Base-by-base conservation (phyloP, 2,329 filamentous ascomycete species). In the Fusarium sp. region DNA sequence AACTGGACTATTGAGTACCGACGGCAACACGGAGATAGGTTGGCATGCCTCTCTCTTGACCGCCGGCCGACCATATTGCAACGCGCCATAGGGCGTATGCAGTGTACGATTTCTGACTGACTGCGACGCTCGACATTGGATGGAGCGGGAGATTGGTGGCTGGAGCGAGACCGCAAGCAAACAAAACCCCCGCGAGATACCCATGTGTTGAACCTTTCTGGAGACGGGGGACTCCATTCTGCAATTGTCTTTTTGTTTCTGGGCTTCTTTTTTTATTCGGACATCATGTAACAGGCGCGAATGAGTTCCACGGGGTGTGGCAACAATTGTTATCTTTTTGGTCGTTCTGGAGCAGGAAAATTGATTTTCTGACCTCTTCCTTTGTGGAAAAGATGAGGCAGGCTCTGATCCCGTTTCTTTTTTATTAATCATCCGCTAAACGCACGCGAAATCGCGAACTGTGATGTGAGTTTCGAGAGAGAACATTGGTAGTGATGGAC, bases 151-250 rank as follows among this genome's bases (percentile, higher is more conserved):
- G 70, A 72, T 74, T 73, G 63, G 70, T 73, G 70, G 72, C 63
- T 70, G 63, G 61, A 68, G 61, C 57, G 67, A 69, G 66, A 71
- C 60, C 60, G 61, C 70, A 46, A 69, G 63, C 59, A 71, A 72
- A 69, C 70, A 69, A 73, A 71, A 69, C 61, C 72, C 63, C 67
- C 70, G 70, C 67, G 58, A 74, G 71, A 74, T 74, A 74, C 70
- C 72, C 72, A 73, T 73, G 69, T 70, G 60, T 65, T 70, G 63
- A 69, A 62, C 59, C 45, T 67, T 72, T 74, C 54, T 74, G 72
- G 72, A 74, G 72, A 74, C 46, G 69, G 72, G 64, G 70, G 64
- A 64, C 72, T 73, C 70, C 69, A 74, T 70, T 70, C 58, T 70
- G 65, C 62, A 58, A 60, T 62, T 72, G 56, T 56, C 62, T 70